A percentile compares a stretch with the other conserved stretches of the same genome.
Conservation (phyloP, 805 yeast species). For the Sugiyamaella americana region DNA sequence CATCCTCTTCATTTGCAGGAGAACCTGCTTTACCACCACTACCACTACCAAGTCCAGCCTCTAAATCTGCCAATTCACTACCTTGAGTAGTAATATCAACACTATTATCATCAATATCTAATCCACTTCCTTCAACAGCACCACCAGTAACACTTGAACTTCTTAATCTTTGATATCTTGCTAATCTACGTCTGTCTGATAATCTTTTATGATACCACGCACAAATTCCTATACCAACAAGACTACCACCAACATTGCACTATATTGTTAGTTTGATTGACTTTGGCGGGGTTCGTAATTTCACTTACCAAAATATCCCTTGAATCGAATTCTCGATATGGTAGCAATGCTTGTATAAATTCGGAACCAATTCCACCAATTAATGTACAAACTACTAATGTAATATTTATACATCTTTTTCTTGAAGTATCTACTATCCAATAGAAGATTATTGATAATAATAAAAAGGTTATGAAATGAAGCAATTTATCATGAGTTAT, state of each 20-base stretch:
- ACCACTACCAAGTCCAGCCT: conserved; percentile 7
- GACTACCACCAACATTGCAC: conserved; percentile 34
- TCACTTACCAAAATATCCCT: conserved; percentile 33
- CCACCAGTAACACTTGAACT: conserved; percentile 20
- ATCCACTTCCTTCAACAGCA: conserved; percentile 2
- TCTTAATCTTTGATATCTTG: conserved; percentile 27
- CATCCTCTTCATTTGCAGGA: conserved; percentile 7
- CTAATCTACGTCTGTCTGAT: conserved; percentile 26
- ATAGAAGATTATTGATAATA: conserved; percentile 35
- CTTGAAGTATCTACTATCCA: conserved; percentile 38
- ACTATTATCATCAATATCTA: conserved; percentile 9
- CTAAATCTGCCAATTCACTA: conserved; percentile 6
- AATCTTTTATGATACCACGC: conserved; percentile 33
- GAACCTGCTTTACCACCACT: conserved; percentile 5
- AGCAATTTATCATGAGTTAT: conserved; percentile 34
- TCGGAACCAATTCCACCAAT: conserved; percentile 38
- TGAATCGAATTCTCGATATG: conserved; percentile 33
- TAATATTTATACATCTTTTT: conserved; percentile 31
- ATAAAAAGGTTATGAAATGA: conserved; percentile 34
- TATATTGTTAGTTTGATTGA: conserved; percentile 3
- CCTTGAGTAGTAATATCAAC: background rate
- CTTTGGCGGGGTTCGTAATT: background rate
- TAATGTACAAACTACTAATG: conserved; percentile 31
- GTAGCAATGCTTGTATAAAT: conserved; percentile 31
- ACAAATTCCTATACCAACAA: conserved; percentile 28